phyloP scores from a whole-genome alignment of 768 basidiomycete species.

The Pulveroboletus sp. region DNA sequence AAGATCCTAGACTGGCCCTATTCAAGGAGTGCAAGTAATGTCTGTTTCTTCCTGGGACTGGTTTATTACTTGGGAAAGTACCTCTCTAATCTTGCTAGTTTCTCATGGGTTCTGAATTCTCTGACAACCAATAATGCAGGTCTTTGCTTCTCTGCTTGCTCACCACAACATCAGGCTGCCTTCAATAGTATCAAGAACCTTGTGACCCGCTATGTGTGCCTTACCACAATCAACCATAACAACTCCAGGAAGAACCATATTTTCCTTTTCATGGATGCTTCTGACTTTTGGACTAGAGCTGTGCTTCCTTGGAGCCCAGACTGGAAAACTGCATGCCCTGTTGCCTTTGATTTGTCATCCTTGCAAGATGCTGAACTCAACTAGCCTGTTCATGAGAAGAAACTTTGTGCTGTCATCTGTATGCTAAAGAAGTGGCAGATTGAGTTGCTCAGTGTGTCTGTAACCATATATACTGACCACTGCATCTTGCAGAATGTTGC shows the following conservation, averaged over 20 bases:
- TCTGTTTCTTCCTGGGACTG: background rate
- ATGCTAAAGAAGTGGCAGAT: background rate
- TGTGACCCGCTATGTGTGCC: background rate
- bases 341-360: background rate
- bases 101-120: too few species aligned
- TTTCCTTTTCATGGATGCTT: background rate
- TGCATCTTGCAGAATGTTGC: conserved; percentile 24
- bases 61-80: background rate
- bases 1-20: background rate
- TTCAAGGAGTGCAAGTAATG: background rate
- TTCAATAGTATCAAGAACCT: background rate
- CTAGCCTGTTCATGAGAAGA: conserved; percentile 33
- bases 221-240: background rate
- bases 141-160: background rate
- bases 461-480: conserved; percentile 29
- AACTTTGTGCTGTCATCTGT: conserved; percentile 17
- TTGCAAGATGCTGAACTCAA: conserved; percentile 13
- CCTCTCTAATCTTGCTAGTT: too few species aligned
- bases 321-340: background rate
- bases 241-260: background rate
- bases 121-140: too few species aligned
- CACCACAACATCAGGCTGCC: background rate
- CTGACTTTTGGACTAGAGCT: background rate
- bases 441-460: background rate
- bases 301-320: background rate